Evolutionary conservation across 2,329 filamentous ascomycete genomes (phyloP), one percentile per base, ranked within the genome.

Genomic region (Aaosphaeria pasadenensis): DNA sequence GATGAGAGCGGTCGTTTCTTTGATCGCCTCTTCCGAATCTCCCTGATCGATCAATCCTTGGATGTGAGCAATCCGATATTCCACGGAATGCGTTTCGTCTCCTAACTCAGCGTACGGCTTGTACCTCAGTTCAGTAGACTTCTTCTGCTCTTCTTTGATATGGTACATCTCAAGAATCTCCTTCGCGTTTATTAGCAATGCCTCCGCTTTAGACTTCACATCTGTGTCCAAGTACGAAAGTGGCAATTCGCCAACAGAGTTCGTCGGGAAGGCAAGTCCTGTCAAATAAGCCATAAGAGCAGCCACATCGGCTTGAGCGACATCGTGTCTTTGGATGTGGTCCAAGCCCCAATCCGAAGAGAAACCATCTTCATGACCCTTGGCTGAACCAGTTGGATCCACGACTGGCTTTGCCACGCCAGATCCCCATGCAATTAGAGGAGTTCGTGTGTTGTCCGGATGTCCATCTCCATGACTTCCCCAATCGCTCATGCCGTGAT

Each of bases 401-500:
- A 67, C 72, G 43, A 84, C 74, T 1, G 94, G 94, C 54, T 81
- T 80, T 3, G 91, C 90, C 36, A 97, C 83, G 6, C 94, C 94
- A 46, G 94, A 90, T 7, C 94, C 94, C 94, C 94, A 99, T 3
- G 82, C 85, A 57, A 99, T 89, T 31, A 99, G 76, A 1, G 94
- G 94, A 1, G 94, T 99, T 44, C 94, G 83, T 3, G 94, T 99
- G 62, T 97, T 99, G 69, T 99, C 89, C 0, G 94, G 94, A 71
- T 99, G 91, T 6, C 94, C 94, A 69, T 99, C 94, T 35, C 95
- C 95, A 68, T 99, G 95, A 59, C 91, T 97, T n/a, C 95, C 94
- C 86, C 88, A 96, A 71, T 99, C 94, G 64, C 90, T 97, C 94
- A 99, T 99, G 13, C 94, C 94, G 69, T 99, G 94, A 64, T 99